These are phyloP conservation scores for Cystobasidium sp. DNA, from an alignment of 1,284 basidiomycete genomes.

Conservation along the genomic window DNA sequence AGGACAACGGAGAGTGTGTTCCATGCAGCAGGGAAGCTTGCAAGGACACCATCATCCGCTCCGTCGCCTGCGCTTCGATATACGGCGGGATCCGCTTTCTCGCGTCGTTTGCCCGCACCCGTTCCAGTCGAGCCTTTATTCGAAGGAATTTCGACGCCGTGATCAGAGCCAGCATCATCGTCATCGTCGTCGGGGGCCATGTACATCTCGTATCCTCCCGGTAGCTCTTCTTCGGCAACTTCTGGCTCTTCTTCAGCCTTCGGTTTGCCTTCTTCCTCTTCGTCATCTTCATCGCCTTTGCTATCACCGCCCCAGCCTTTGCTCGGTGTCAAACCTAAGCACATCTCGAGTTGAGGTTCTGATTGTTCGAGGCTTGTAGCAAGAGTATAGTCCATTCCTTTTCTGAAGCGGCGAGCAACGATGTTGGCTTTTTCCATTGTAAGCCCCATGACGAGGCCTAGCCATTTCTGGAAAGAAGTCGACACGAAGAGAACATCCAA, in stretches of 20 bases:
- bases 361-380: conserved; percentile 67
- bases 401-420: conserved; percentile 84
- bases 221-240: conserved; percentile 49
- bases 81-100: conserved; percentile 56
- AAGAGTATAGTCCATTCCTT: conserved; percentile 92
- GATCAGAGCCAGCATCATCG: conserved; percentile 26
- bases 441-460: conserved; percentile 77
- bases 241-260: conserved; percentile 46
- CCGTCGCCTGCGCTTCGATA: conserved; percentile 54
- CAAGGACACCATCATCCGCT: conserved; percentile 76
- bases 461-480: conserved; percentile 85
- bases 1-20: conserved; percentile 88
- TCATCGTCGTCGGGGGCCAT: conserved; percentile 34
- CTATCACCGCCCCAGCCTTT: conserved; percentile 56
- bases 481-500: conserved; percentile 71
- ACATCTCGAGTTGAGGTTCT: conserved; percentile 75
- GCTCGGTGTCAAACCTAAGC: conserved; percentile 83
- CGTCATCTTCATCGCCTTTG: conserved; percentile 55
- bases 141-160: conserved; percentile 51
- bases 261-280: conserved; percentile 44
- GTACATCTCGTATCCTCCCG: conserved; percentile 51
- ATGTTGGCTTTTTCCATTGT: conserved; percentile 74
- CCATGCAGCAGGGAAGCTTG: conserved; percentile 88
- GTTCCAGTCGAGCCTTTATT: conserved; percentile 47
- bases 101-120: conserved; percentile 63